These are phyloP conservation scores for Ilyonectria mors-panacis DNA, from an alignment of 2,329 filamentous ascomycete species.

Conservation along the genomic window DNA sequence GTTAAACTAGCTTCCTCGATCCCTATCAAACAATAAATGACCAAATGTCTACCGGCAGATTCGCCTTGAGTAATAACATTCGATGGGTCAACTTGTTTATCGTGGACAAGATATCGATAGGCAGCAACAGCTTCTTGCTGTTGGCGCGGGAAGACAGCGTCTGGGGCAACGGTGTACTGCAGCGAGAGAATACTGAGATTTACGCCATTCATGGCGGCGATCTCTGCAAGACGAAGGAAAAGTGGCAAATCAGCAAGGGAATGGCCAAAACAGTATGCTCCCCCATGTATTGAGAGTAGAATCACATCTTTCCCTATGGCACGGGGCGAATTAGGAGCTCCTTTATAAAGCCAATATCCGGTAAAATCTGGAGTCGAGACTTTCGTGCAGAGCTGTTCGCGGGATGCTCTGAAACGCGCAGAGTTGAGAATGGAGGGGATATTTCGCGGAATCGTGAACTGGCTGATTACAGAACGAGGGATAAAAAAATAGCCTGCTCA, in stretches of 20 bases:
- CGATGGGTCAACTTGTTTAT: background rate
- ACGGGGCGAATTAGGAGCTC: too few species aligned
- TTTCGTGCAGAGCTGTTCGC: too few species aligned
- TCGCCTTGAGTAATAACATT: constrained; percentile 14
- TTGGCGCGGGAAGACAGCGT: constrained; percentile 8
- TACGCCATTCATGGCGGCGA: background rate
- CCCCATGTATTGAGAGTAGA: background rate
- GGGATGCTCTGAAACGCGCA: too few species aligned
- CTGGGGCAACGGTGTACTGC: constrained; percentile 16
- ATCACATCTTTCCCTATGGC: too few species aligned
- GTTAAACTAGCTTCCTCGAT: constrained; percentile 6
- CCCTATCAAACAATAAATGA: constrained; percentile 10
- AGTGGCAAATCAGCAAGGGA: background rate
- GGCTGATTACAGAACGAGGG: too few species aligned
- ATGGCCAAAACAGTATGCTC: background rate
- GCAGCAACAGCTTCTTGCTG: constrained; percentile 17
- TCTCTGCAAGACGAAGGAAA: background rate
- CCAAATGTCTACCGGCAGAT: constrained; percentile 20
- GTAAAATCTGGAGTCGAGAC: too few species aligned
- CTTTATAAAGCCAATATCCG: too few species aligned
- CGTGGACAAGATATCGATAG: constrained; percentile 16
- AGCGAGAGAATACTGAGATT: constrained; percentile 16
- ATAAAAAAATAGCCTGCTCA: too few species aligned
- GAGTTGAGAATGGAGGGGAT: too few species aligned
- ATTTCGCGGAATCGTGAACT: too few species aligned